Evolutionary conservation across 106 monocot species (phyloP), one percentile per base, ranked within the genome.

Genomic region (Allium fistulosum): DNA sequence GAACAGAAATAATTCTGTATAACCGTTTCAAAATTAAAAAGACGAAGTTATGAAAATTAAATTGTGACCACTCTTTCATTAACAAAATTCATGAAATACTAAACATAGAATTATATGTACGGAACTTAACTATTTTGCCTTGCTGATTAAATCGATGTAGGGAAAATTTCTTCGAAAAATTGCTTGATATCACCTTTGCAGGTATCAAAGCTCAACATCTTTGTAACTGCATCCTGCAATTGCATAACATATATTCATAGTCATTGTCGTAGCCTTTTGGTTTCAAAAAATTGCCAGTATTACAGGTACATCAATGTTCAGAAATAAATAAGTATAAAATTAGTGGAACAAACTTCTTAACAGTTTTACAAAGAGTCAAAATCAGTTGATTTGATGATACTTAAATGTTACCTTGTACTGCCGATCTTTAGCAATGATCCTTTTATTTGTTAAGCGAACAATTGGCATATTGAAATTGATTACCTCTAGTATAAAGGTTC

Each of bases 361-460:
- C 8, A 4, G 58, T 22, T 59, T 7, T 11, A 59, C n/a, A 45
- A 53, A 59, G 48, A 15, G 11, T 22, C 18, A 1, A 18, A 46
- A 11, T 27, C n/a, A 11, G 46, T 26, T 58, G 11, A 51, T 7
- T 61, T n/a, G 11, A 58, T 12, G 15, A 51, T 17, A 16, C 27
- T 65, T 3, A 9, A 10, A 16, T 17, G 8, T 26, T 57, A 90
- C 90, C 84, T 93, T 78, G 73, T 83, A 93, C 46, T 79, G 80
- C 45, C 85, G 78, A 79, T 93, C 85, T 71, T 75, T 93, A n/a
- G 82, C 74, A 58, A 73, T 70, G 68, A 93, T 59, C 18, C 75
- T 82, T 16, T 68, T 65, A 62, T 69, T 80, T 52, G 66, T 17
- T 17, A 83, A 69, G 28, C 92, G 88, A 46, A n/a, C 52, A 14